Base-by-base conservation (phyloP, 768 basidiomycete species). In the Mycena pura region DNA sequence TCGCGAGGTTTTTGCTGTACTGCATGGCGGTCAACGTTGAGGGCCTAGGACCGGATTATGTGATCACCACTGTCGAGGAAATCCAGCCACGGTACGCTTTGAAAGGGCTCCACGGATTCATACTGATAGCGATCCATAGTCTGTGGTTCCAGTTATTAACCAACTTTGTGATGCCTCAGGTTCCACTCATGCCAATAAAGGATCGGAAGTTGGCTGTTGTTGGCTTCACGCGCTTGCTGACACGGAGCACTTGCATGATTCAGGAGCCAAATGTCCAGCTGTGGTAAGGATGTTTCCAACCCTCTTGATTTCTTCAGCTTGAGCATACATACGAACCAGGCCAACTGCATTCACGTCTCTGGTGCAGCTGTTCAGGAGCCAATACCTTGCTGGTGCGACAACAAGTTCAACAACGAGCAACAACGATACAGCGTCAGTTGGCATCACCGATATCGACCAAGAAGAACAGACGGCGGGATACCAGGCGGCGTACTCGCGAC, bases 391-490 rank as follows among this genome's bases (percentile, higher is more conserved):
- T 0, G 75, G 76, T 41, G 61, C 67, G 49, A 78, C 79, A 32
- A 74, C 74, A 6, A 63, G 67, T 8, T 60, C 73, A 32, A 73
- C 70, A 34, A 65, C 73, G 6, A 74, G 70, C 51, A 79, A 87
- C n/a, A 85, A 87, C 45, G 72, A 62, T 25, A 44, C 46, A 6
- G 24, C 80, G 8, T 77, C 85, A 43, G 78, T 80, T 0, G 86
- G 85, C 0, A 70, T 93, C 32, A 92, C 91, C 1, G 86, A 85
- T 51, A 86, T 97, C 44, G 96, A 98, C 71, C 88, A 87, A 62
- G 96, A 98, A 70, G 96, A 98, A 70, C 91, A 92, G 71, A 83
- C 84, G 2, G 90, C 90, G 6, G 93, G 95, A 1, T 98, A 98
- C 75, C 97, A 99, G 70, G 93, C 94, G 0, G 92, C 94, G 5